phyloP scores from a whole-genome alignment of 768 basidiomycete genomes.

The Pilatotrama ljubarskyi region DNA sequence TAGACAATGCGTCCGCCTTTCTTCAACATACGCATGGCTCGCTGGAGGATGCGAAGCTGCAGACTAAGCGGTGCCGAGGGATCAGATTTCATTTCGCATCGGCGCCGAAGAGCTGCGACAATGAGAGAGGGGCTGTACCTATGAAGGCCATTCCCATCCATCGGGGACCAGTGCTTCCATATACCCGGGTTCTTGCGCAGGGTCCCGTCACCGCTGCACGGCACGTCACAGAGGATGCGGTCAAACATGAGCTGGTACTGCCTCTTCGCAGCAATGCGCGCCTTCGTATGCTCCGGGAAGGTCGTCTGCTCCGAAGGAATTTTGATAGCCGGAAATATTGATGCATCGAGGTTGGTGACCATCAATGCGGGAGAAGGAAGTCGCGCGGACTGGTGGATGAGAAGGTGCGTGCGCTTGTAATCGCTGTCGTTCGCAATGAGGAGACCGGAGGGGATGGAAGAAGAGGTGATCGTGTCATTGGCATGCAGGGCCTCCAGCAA shows the following conservation, averaged over 20 bases:
- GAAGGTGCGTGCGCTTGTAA: slow-evolving; percentile 89
- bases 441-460: slow-evolving; percentile 78
- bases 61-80: slow-evolving; percentile 50
- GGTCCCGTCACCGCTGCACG: slow-evolving; percentile 97
- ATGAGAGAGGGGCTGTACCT: slow-evolving; percentile 47
- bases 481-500: slow-evolving; percentile 93
- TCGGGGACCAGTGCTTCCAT: slow-evolving; percentile 89
- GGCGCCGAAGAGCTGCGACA: neutral
- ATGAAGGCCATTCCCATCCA: slow-evolving; percentile 91
- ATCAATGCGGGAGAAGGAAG: slow-evolving; percentile 89
- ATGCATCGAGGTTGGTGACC: slow-evolving; percentile 96
- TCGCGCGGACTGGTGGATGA: slow-evolving; percentile 96
- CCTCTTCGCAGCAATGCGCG: slow-evolving; percentile 35
- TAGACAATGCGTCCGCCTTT: slow-evolving; percentile 93
- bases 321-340: slow-evolving; percentile 72
- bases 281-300: slow-evolving; percentile 36
- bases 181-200: slow-evolving; percentile 92
- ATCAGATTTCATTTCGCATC: neutral
- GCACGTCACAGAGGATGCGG: slow-evolving; percentile 94
- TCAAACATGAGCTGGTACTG: slow-evolving; percentile 75
- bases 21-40: slow-evolving; percentile 88
- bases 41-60: slow-evolving; percentile 88
- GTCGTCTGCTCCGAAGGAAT: slow-evolving; percentile 36
- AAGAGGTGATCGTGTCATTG: slow-evolving; percentile 60
- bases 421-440: slow-evolving; percentile 96